Base-by-base conservation (phyloP, 208 protist genomes). In the Trypanosoma rangeli region DNA sequence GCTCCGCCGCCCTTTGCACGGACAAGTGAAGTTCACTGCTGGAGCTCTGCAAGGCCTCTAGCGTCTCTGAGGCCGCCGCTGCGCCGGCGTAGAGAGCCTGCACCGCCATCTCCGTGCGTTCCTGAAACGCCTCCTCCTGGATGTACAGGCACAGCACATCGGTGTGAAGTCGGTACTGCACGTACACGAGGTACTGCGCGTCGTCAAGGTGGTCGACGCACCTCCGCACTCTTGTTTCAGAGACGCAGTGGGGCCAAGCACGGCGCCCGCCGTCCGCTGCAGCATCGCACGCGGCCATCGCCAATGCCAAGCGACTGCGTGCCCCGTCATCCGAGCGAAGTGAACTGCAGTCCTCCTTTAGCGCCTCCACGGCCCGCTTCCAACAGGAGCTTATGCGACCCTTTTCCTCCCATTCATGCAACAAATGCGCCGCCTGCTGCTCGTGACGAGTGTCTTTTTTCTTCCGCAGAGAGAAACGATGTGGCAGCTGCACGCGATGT, bases 91-190 rank as follows among this genome's bases (percentile, higher is more conserved):
- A 74, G 60, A 95, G 81, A n/a, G 78, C 75, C 31, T 78, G 78
- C 20, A 95, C 81, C 5, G 82, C 84, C 7, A 69, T 68, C 67
- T 93, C 89, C 9, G 91, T 96, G 65, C 89, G 88, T 73, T 96
- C 76, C 61, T 96, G 91, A 72, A 92, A 96, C 9, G 89, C 59
- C 64, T 94, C 88, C 64, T 94, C 88, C 62, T 93, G 82, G 52
- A 93, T 75, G 68, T 92, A 93, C 13, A 85, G 78, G 69, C 91
- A 96, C 10, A 96, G 60, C 18, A 89, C 80, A 64, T 93, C 86
- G 3, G 84, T 75, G 77, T 96, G 91, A 18, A 96, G 78, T 52
- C 88, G 84, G 75, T 94, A 96, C 74, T 94, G 91, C 49, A 93
- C 75, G 61, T 93, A 96, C 50, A 88, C 68, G 18, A 73, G 64